phyloP scores from a whole-genome alignment of 805 yeast genomes.

The Saccharomycopsis selenospora region DNA sequence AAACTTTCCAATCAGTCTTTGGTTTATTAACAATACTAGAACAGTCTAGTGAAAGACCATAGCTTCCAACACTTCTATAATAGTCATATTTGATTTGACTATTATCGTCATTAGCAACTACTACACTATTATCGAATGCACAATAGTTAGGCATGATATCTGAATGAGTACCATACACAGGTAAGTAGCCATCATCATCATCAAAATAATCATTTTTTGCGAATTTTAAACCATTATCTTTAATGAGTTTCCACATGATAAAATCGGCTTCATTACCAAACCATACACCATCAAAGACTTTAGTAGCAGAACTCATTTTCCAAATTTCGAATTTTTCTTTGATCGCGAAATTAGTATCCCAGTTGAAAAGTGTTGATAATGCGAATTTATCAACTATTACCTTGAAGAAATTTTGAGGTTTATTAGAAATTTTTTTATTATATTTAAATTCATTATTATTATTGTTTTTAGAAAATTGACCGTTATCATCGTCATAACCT shows the following conservation, averaged over 20 bases:
- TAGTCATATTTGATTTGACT: slow-evolving; percentile 10
- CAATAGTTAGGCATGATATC: slow-evolving; percentile 14
- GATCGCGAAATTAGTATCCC: slow-evolving; percentile 62
- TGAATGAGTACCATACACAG: not conserved
- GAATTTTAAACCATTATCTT: slow-evolving; percentile 4
- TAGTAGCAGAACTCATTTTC: slow-evolving; percentile 75
- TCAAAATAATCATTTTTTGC: not conserved
- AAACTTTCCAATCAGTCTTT: slow-evolving; percentile 5
- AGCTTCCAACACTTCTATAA: slow-evolving; percentile 30
- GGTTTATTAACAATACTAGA: slow-evolving; percentile 6
- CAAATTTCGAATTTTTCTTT: slow-evolving; percentile 80
- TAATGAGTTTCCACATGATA: slow-evolving; percentile 32
- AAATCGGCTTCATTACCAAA: slow-evolving; percentile 77
- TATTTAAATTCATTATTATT: too few species aligned
- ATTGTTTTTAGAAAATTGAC: too few species aligned
- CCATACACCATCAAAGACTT: slow-evolving; percentile 53
- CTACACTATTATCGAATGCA: slow-evolving; percentile 12
- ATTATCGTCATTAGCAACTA: not conserved
- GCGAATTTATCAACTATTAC: slow-evolving; percentile 20
- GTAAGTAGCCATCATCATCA: not conserved
- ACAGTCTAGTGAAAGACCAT: slow-evolving; percentile 26
- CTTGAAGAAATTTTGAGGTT: slow-evolving; percentile 25
- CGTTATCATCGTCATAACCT: too few species aligned
- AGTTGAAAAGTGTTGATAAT: slow-evolving; percentile 36
- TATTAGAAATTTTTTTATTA: too few species aligned